Percentiles rank a stretch among this genome's conserved stretches.
Evolutionary conservation across 495 filamentous ascomycete genomes (phyloP).

Genomic region (Xylaria cubensis): DNA sequence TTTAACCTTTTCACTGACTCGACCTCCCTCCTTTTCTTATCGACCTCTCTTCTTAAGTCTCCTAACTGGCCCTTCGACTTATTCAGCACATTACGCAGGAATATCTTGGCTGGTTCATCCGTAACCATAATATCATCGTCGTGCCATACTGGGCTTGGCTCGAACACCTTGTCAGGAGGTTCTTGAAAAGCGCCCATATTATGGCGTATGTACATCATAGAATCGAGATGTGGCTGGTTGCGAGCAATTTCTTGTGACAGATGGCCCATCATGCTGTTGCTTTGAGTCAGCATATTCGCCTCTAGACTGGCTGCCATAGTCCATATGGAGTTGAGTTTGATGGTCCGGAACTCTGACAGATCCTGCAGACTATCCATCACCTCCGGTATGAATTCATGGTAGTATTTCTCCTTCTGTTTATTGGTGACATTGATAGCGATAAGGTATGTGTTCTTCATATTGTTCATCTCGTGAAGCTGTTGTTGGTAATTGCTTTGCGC

Average conservation of each 20-base stretch:
- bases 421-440: slow-evolving; percentile 96
- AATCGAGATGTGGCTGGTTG: slow-evolving; percentile 88
- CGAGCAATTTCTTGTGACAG: slow-evolving; percentile 82
- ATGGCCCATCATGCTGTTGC: slow-evolving; percentile 71
- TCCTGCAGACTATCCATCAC: slow-evolving; percentile 90
- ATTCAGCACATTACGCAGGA: slow-evolving; percentile 85
- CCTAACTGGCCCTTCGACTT: slow-evolving; percentile 86
- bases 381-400: slow-evolving; percentile 94
- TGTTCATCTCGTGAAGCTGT: slow-evolving; percentile 91
- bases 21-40: slow-evolving; percentile 83
- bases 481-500: slow-evolving; percentile 89
- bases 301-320: slow-evolving; percentile 80
- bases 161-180: slow-evolving; percentile 82
- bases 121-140: slow-evolving; percentile 84
- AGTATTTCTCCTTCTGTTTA: slow-evolving; percentile 95
- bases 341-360: slow-evolving; percentile 84
- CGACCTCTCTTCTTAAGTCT: slow-evolving; percentile 79
- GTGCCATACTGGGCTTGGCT: slow-evolving; percentile 96
- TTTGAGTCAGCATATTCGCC: slow-evolving; percentile 69
- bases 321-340: slow-evolving; percentile 87
- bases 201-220: slow-evolving; percentile 95
- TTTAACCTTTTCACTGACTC: slow-evolving; percentile 74
- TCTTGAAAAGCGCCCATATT: slow-evolving; percentile 84
- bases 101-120: slow-evolving; percentile 86
- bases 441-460: slow-evolving; percentile 96